Evolutionary conservation across 352 stramenopile genomes (phyloP).

Genomic region (Globisporangium carolinianum): DNA sequence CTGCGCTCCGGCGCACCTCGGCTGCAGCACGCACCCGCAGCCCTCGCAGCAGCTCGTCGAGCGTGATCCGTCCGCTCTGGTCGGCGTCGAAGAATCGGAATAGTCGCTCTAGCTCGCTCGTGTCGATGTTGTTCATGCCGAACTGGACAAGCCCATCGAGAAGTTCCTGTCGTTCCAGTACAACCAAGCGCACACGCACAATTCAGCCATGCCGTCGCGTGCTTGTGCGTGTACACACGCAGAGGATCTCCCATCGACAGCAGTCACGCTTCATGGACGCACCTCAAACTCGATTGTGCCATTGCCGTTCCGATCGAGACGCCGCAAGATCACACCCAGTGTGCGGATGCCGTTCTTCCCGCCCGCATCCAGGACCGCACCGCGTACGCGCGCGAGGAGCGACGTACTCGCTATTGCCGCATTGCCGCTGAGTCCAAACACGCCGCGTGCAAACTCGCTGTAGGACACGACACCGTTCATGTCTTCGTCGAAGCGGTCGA

Average conservation of each 20-base stretch:
- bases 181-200: not conserved
- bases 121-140: slow-evolving; percentile 27
- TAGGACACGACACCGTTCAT: slow-evolving; percentile 75
- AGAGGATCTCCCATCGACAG: not conserved
- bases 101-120: slow-evolving; percentile 34
- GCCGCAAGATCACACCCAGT: slow-evolving; percentile 50
- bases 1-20: no score
- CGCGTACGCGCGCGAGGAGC: slow-evolving; percentile 38
- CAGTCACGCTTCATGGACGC: not conserved
- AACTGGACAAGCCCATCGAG: slow-evolving; percentile 42
- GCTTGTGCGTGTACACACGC: not conserved
- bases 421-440: slow-evolving; percentile 28
- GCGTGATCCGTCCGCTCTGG: slow-evolving; percentile 72
- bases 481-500: slow-evolving; percentile 86
- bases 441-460: slow-evolving; percentile 47
- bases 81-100: slow-evolving; percentile 83
- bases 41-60: slow-evolving; percentile 86
- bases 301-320: slow-evolving; percentile 82
- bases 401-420: slow-evolving; percentile 10
- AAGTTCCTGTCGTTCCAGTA: slow-evolving; percentile 36
- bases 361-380: slow-evolving; percentile 46
- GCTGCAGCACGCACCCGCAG: slow-evolving; percentile 42
- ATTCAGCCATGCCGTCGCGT: not conserved
- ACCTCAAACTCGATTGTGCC: slow-evolving; percentile 61
- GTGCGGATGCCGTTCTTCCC: slow-evolving; percentile 75